Evolutionary conservation across 805 yeast species (phyloP), one percentile per base, ranked within the genome.

Genomic region (Kluyveromyces siamensis): DNA sequence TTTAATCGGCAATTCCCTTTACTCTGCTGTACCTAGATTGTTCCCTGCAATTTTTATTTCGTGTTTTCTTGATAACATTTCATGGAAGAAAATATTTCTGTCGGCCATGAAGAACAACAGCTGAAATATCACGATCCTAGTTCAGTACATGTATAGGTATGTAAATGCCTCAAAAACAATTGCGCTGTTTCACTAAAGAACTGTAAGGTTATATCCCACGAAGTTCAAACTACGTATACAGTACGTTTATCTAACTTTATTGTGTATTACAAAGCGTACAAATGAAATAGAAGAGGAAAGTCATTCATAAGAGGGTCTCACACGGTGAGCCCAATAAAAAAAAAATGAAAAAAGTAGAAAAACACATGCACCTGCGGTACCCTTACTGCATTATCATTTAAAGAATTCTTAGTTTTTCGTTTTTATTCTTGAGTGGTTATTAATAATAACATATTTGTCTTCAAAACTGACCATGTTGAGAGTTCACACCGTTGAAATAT

Each of bases 401-500:
- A 21, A 21, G 25, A 21, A 21, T 6, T 21, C 25, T 21, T 21
- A 21, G 25, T 21, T 21, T 21, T 21, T 21, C 25, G 6, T 21
- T 21, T 21, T 21, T 21, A 21, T 4, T 21, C 25, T 21, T 21
- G 25, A 21, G 6, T 6, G 25, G 25, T 21, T 21, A 21, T 21
- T 21, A 21, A 21, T 21, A 21, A 3, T 21, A 21, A 21, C 25
- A 21, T 4, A 21, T 21, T 6, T 21, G 25, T 16, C 16, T 40
- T 58, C 52, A 69, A 52, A 68, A 77, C 62, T 79, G 83, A 58
- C 75, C 76, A 63, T 77, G 83, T 62, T 77, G 83, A 50, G 76
- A 73, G 62, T 75, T 77, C 63, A 76, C 72, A 55, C 72, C 77
- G 54, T 76, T 74, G 60, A 81, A 79, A 65, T 80, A 81, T 55